Conservation (phyloP, 768 basidiomycete species). For the Lactarius tabidus region DNA sequence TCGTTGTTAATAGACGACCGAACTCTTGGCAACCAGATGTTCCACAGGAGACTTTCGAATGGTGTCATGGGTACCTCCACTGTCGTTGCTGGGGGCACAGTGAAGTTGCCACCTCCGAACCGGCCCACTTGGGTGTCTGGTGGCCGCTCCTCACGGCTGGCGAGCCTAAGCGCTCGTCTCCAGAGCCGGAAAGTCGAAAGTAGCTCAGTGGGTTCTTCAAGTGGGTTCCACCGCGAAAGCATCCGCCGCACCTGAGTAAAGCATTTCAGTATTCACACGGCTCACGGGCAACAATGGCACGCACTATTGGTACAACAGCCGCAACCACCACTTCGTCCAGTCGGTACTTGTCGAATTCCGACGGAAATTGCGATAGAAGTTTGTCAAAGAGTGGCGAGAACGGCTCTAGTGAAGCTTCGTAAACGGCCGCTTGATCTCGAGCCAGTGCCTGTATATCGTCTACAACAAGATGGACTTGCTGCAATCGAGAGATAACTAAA, state of each 20-base stretch:
- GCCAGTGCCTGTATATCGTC: constrained; percentile 64
- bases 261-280: not conserved
- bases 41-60: constrained; percentile 93
- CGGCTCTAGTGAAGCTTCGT: constrained; percentile 68
- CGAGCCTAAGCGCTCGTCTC: constrained; percentile 64
- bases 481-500: constrained; percentile 72
- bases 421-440: constrained; percentile 57
- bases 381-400: constrained; percentile 71
- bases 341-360: constrained; percentile 72
- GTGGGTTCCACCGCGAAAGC: constrained; percentile 76
- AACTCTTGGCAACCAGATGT: constrained; percentile 92
- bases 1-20: constrained; percentile 92
- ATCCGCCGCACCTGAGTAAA: constrained; percentile 56
- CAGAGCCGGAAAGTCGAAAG: constrained; percentile 64
- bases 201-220: constrained; percentile 67
- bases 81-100: constrained; percentile 31
- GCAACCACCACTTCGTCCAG: constrained; percentile 93
- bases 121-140: constrained; percentile 48
- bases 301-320: constrained; percentile 75
- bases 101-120: constrained; percentile 47
- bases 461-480: constrained; percentile 71
- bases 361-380: constrained; percentile 62
- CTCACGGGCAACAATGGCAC: constrained; percentile 23
- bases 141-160: constrained; percentile 39
- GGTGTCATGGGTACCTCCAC: constrained; percentile 81